Base-by-base conservation (phyloP, 1,284 basidiomycete genomes). In the Microbotryum violaceum region DNA sequence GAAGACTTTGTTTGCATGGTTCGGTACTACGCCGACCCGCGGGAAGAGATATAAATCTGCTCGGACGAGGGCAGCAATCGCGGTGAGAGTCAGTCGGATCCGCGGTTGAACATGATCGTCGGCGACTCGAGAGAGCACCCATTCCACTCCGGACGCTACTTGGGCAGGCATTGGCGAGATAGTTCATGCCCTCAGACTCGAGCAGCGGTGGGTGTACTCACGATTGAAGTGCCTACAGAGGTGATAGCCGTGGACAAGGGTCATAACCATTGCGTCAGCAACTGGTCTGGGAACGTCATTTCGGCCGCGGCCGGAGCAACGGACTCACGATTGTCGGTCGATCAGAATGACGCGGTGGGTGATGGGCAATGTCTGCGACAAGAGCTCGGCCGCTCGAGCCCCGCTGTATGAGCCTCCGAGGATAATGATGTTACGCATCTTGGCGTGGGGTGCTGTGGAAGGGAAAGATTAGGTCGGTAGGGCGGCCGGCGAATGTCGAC, bases 151-250 rank as follows among this genome's bases (percentile, higher is more conserved):
- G 27, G 18, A 31, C 42, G 12, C 29, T 5, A 12, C 29, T 3
- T 29, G 45, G 25, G 29, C 6, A 18, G 9, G 27, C 49, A 33
- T 42, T 10, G 4, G 31, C 16, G 21, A 8, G 25, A 27, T 27
- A 10, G 23, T 6, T 9, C 20, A 5, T 29, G 6, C 6, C 6
- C 16, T n/a, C 20, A 10, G 33, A 18, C 18, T 18, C 49, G 6
- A 42, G 23, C 37, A 16, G n/a, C 4, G 33, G 54, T 18, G 18
- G 16, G 1, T 23, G 2, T 2, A 65, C 72, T 60, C 54, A 74
- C 73, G 73, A 48, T 72, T 72, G 63, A 74, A 73, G 50, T 74
- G 73, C 12, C 65, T 69, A 56, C 50, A 53, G 1, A 12, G 21
- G 4, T 16, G 6, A 16, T 42, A 16, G 37, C 14, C 14, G 37